Percentiles rank a stretch among this genome's conserved stretches.
phyloP scores from a whole-genome alignment of 257 asterid species.

The Lycium ferocissimum region DNA sequence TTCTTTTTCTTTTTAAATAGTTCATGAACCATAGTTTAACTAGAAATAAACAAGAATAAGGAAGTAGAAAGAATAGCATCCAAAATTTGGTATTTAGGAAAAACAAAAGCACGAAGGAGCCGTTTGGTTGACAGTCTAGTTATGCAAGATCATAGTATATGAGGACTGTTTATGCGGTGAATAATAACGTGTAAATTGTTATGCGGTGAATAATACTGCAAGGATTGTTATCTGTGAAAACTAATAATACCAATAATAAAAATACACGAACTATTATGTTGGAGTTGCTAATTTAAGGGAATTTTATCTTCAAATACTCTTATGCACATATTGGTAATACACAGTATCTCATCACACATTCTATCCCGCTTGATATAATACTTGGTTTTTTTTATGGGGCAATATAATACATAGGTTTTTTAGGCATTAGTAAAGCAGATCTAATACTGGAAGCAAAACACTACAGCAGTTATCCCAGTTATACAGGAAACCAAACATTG shows the following conservation, averaged over 20 bases:
- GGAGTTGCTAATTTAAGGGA: neutral
- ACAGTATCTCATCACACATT: neutral
- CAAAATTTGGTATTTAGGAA: neutral
- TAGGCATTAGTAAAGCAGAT: neutral
- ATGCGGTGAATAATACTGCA: neutral
- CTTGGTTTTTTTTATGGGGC: neutral
- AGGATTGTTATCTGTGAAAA: neutral
- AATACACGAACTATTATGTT: neutral
- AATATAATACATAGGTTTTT: neutral
- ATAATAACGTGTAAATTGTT: neutral
- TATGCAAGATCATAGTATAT: neutral
- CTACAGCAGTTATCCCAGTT: neutral
- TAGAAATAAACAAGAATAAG: neutral
- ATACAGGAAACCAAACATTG: neutral
- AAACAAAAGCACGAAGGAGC: neutral
- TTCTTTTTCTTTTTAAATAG: neutral
- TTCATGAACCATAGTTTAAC: neutral
- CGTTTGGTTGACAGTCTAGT: neutral
- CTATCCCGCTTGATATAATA: too few species aligned
- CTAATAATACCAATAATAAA: neutral
- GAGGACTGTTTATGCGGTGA: neutral
- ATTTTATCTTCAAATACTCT: neutral
- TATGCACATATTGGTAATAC: neutral
- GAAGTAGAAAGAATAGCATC: neutral
- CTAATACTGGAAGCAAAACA: neutral